Conservation (phyloP, 2,329 filamentous ascomycete species). For the Tolypocladium amazonense region DNA sequence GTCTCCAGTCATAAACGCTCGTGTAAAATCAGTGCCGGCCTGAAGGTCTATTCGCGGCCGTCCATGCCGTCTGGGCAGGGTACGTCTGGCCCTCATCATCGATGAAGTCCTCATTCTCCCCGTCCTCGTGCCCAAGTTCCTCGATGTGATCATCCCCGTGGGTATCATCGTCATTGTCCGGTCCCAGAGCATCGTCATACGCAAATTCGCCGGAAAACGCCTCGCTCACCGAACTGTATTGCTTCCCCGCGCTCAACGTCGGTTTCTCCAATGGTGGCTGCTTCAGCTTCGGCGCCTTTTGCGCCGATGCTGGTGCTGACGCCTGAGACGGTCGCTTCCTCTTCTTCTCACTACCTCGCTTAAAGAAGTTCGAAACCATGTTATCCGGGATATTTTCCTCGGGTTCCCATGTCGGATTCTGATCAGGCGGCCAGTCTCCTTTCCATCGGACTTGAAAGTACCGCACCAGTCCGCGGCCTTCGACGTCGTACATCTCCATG, state of each 20-base stretch:
- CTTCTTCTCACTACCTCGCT: slow-evolving; percentile 14
- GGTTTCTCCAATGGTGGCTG: neutral
- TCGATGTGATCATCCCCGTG: neutral
- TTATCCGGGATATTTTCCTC: slow-evolving; percentile 34
- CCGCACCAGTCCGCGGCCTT: slow-evolving; percentile 23
- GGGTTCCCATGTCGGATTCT: slow-evolving; percentile 50
- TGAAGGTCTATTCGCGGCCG: neutral
- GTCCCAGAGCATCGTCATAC: neutral
- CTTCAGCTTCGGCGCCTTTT: neutral
- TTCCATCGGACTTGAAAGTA: slow-evolving; percentile 45
- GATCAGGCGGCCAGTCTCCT: slow-evolving; percentile 42
- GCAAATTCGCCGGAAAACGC: slow-evolving; percentile 14
- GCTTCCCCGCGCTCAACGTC: neutral
- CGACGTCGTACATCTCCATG: slow-evolving; percentile 25
- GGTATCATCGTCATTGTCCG: neutral
- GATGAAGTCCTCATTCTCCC: neutral
- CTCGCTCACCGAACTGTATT: slow-evolving; percentile 18
- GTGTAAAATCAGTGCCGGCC: neutral
- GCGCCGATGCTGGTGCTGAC: neutral
- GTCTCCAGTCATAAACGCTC: neutral
- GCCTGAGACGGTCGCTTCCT: slow-evolving; percentile 1
- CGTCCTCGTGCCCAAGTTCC: neutral
- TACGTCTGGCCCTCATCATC: neutral
- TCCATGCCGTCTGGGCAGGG: neutral
- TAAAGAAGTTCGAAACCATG: slow-evolving; percentile 31